Evolutionary conservation across 164 flowering plant species (phyloP), one percentile per base, ranked within the genome.

Genomic region (Cinnamomum micranthum): DNA sequence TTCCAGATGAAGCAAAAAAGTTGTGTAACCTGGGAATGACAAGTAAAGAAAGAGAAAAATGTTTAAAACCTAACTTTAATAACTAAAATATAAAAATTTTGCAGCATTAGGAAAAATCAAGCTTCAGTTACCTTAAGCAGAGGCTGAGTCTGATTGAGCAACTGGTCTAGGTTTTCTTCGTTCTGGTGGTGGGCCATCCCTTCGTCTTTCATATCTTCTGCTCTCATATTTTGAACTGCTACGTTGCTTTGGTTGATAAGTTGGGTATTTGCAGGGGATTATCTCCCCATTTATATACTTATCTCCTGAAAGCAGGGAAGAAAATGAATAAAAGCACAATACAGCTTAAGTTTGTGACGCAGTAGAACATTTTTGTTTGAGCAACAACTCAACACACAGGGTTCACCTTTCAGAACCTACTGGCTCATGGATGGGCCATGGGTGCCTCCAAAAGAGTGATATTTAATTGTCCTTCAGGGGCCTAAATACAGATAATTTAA

Each of bases 261-360:
- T 88, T 15, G 99, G 98, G 71, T 93, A 93, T 75, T 86, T 88
- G 85, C 95, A 89, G 7, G 99, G 99, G 79, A 93, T 92, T 76
- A 93, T 95, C 85, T 93, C 99, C 41, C 99, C 99, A 81, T 95
- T 93, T 6, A 95, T 75, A 69, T 92, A 95, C 71, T 95, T 92
- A 55, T 95, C 99, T 33, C 98, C 98, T 93, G 78, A 70, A 73
- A 75, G 70, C 76, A 19, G 7, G 27, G 6, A 75, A 19, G 71
- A 65, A 71, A 15, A 35, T 50, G 19, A 25, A 17, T 9, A 41
- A 41, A 41, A 6, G 47, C 47, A 41, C 47, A 41, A 0, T 9
- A 9, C 9, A 1, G 47, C 47, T 41, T 7, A 41, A 41, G 47
- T 2, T 7, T 41, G 1, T 6, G 47, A 9, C 2, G 11, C 47